Base-by-base conservation (phyloP, 495 filamentous ascomycete species). In the Neurospora sp. region DNA sequence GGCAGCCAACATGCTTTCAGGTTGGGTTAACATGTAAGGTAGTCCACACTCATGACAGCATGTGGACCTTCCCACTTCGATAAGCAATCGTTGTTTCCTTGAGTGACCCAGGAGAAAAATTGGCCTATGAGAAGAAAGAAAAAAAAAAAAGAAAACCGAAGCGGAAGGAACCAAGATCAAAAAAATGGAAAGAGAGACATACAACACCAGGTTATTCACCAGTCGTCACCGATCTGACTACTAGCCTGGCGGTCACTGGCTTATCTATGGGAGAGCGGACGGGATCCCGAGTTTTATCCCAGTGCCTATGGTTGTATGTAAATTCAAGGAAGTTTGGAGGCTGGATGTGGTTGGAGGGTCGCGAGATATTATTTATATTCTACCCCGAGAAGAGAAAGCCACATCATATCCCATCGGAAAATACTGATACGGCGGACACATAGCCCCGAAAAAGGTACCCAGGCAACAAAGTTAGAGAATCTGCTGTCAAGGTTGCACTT, bases 221-320 rank as follows among this genome's bases (percentile, higher is more conserved):
- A 8, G 2, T 44, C 16, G 41, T 44, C 6, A 44, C 41, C 14
- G 41, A 45, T 8, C 44, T 8, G 8, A 45, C 8, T 45, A 9
- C 44, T 20, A 10, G 3, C 8, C n/a, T 45, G 8, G 44, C n/a
- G 17, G 44, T n/a, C 44, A 45, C 17, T 45, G 44, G 78, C 77
- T 83, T 81, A 75, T 81, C 80, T 81, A 83, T 78, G 84, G 81
- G 81, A 83, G 84, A 85, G 81, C 83, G 82, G 82, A 86, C 84
- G 83, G 84, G 82, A 83, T 82, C 79, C 82, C 83, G 82, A 81
- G 73, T 79, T 79, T 84, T 10, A 7, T 8, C 44, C n/a, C 8
- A 45, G 44, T 45, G 44, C 44, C 44, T 45, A 20, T 20, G n/a
- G 44, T 45, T 3, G 41, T n/a, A 44, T 44, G 16, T n/a, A 44